Evolutionary conservation across 208 protist species (phyloP), one percentile per base, ranked within the genome.

Genomic region (Trypanosoma melophagium): DNA sequence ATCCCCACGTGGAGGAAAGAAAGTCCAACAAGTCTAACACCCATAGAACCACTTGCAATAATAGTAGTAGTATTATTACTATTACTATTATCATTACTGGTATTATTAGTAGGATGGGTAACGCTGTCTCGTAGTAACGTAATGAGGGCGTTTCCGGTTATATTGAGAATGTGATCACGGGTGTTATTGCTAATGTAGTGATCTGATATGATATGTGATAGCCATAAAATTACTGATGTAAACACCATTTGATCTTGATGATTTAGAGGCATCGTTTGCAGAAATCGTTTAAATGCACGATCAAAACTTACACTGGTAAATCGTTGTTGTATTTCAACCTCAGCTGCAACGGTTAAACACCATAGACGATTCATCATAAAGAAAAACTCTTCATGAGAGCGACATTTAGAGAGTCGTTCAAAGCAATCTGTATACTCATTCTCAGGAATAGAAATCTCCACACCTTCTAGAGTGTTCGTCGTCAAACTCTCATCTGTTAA

Each of bases 241-340:
- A 95, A 91, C 3, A 95, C 69, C 10, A 87, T 55, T 4, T 86
- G 76, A 55, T 95, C 89, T 49, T 86, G 81, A 0, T 84, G 81
- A 2, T 78, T 91, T 38, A 57, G 60, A 24, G 89, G 89, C 40
- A 79, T 66, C 0, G 71, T 70, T 21, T 31, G 53, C 5, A 95
- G 66, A 60, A 90, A 95, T 3, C 84, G 84, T 22, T 67, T 56
- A 16, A 95, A 71, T 16, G 76, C 53, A 7, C 17, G 9, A 22
- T 75, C 53, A 54, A 90, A 77, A 3, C 64, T 24, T 19, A 57
- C 51, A 24, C 59, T 63, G 12, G 69, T 78, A 31, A 92, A 77
- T 10, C 58, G 57, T 10, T 60, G 71, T 17, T 74, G 70, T 16
- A 90, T 52, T 13, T 57, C 69, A 4, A 24, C 51, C 0, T 77